phyloP scores from a whole-genome alignment of 2,329 filamentous ascomycete species.

The Clarireedia hainanense region DNA sequence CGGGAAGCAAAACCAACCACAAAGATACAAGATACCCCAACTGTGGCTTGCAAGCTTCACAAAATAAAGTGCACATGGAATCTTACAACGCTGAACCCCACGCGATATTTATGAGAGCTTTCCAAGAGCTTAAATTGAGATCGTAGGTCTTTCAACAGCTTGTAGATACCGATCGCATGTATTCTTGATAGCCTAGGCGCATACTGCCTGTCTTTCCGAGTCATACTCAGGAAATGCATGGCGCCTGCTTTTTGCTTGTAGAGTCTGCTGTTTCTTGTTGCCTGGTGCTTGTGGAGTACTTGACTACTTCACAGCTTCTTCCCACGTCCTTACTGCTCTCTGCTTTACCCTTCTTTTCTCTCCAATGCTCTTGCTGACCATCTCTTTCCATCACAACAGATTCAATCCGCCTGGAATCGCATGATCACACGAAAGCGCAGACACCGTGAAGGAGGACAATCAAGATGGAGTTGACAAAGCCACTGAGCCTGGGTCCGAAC shows the following conservation, averaged over 20 bases:
- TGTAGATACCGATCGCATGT: constrained; percentile 21
- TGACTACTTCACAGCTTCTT: neutral
- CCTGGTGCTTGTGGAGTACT: neutral
- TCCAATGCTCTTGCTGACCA: constrained; percentile 13
- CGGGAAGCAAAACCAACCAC: neutral
- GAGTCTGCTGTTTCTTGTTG: too few relatives aligned
- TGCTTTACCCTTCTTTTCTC: neutral
- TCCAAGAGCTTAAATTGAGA: constrained; percentile 25
- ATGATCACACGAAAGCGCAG: constrained; percentile 25
- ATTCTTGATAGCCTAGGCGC: constrained; percentile 15
- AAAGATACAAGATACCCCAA: neutral
- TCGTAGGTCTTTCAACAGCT: constrained; percentile 28
- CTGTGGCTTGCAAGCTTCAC: constrained; percentile 5
- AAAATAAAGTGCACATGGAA: constrained; percentile 20
- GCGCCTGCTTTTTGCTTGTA: neutral
- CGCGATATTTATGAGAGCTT: constrained; percentile 28
- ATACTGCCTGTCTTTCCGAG: constrained; percentile 14
- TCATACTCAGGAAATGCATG: neutral
- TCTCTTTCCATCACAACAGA: constrained; percentile 8
- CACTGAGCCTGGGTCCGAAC: constrained; percentile 47
- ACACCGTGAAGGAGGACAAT: constrained; percentile 22
- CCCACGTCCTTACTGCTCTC: neutral
- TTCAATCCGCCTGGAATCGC: constrained; percentile 14
- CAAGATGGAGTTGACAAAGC: constrained; percentile 35
- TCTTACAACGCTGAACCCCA: constrained; percentile 25